phyloP scores from a whole-genome alignment of 208 protist species.

The Leishmania tarentolae region DNA sequence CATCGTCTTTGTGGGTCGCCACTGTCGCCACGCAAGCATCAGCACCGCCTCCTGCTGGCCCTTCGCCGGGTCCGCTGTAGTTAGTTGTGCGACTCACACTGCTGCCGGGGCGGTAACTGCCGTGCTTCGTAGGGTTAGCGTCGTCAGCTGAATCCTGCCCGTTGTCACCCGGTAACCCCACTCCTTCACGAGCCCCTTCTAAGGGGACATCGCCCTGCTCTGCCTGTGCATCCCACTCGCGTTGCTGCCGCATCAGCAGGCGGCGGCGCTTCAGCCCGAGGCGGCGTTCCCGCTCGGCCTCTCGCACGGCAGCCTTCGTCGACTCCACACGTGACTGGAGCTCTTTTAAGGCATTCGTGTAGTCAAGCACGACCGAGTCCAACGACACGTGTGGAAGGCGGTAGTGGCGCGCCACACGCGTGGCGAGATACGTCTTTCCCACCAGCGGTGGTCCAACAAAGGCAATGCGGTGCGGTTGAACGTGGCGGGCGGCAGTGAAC shows the following conservation, averaged over 20 bases:
- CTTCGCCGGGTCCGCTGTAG: not conserved
- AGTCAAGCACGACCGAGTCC: constrained; percentile 50
- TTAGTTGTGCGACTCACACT: not conserved
- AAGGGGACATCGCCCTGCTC: not conserved
- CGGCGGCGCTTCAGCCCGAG: constrained; percentile 61
- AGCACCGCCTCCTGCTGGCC: not conserved
- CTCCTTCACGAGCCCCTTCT: constrained; percentile 8
- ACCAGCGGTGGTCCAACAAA: constrained; percentile 89
- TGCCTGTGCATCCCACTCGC: constrained; percentile 24
- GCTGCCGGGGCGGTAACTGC: not conserved
- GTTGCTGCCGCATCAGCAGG: constrained; percentile 39
- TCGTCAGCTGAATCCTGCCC: constrained; percentile 19
- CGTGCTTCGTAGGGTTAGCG: not conserved
- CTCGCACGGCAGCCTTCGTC: constrained; percentile 31
- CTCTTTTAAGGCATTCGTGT: constrained; percentile 47
- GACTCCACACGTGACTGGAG: constrained; percentile 34
- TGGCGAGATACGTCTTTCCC: constrained; percentile 82
- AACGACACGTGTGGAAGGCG: constrained; percentile 56
- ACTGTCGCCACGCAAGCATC: not conserved
- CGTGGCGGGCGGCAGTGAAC: constrained; percentile 63
- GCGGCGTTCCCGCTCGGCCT: constrained; percentile 48
- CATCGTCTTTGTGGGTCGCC: constrained; percentile 9
- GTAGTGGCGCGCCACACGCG: constrained; percentile 74
- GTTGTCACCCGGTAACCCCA: constrained; percentile 3
- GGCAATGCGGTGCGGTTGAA: constrained; percentile 83